Conservation (phyloP, 1,139 yeast species). For the Eremothecium gossypii region DNA sequence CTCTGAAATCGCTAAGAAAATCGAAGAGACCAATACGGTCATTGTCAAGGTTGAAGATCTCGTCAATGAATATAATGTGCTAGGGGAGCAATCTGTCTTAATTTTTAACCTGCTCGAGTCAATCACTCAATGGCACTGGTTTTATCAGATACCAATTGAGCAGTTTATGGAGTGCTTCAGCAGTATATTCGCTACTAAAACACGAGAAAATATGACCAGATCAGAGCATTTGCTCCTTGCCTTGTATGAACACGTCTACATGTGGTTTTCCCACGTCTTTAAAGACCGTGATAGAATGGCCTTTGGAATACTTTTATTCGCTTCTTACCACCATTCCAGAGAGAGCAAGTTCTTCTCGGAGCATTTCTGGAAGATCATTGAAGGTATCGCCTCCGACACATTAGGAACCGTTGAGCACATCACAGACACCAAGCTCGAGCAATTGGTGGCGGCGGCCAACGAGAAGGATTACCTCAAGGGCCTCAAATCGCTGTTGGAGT, state of each 20-base stretch:
- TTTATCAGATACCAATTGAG: constrained; percentile 52
- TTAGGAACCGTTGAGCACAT: neutral
- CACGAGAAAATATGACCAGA: constrained; percentile 8
- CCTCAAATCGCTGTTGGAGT: neutral
- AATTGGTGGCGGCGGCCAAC: neutral
- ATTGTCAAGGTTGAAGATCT: constrained; percentile 45
- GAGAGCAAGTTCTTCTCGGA: constrained; percentile 4
- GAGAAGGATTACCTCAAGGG: neutral
- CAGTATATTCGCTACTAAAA: constrained; percentile 29
- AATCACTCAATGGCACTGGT: constrained; percentile 37
- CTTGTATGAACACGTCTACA: constrained; percentile 42
- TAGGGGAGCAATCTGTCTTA: constrained; percentile 48
- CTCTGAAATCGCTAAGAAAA: constrained; percentile 42
- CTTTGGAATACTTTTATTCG: constrained; percentile 28
- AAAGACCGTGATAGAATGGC: constrained; percentile 39
- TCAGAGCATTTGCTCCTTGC: constrained; percentile 28
- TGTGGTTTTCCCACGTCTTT: constrained; percentile 42
- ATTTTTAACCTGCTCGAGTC: constrained; percentile 40
- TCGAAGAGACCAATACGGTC: constrained; percentile 45
- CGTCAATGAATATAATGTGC: constrained; percentile 39
- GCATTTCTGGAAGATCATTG: constrained; percentile 2
- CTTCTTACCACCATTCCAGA: constrained; percentile 1
- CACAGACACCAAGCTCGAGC: neutral
- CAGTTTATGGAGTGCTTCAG: constrained; percentile 38
- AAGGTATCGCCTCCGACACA: neutral